Evolutionary conservation across 139 green algal genomes (phyloP).

Genomic region (Yamagishiella unicocca): DNA sequence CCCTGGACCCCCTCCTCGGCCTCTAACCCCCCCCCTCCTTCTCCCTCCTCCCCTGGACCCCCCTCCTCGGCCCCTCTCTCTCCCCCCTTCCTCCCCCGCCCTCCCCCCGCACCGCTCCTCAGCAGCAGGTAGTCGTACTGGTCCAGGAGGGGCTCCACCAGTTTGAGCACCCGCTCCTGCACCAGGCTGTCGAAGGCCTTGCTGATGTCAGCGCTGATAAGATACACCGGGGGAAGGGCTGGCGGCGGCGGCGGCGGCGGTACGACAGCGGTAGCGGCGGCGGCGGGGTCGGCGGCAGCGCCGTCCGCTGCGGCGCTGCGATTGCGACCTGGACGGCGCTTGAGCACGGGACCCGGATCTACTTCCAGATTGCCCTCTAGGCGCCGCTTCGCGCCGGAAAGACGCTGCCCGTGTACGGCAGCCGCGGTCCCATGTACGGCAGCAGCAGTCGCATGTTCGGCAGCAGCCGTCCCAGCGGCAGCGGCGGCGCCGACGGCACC

Average conservation of each 20-base stretch:
- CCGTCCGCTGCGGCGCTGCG: background rate
- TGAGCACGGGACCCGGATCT: no score
- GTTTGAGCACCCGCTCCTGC: conserved; percentile 60
- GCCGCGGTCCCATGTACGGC: no score
- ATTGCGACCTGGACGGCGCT: background rate
- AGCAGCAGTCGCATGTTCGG: no score
- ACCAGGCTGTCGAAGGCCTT: conserved; percentile 86
- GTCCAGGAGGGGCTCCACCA: conserved; percentile 70
- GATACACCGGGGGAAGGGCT: conserved; percentile 57
- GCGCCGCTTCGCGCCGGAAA: no score
- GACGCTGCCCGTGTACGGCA: no score
- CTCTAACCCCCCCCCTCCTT: no score
- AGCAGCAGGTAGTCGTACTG: conserved; percentile 65
- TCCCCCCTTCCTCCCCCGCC: background rate
- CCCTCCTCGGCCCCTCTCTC: background rate
- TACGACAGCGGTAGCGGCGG: background rate
- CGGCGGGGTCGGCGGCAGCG: no score
- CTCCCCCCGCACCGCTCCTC: background rate
- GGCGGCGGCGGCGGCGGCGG: background rate
- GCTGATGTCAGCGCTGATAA: conserved; percentile 83
- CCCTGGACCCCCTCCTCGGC: no score
- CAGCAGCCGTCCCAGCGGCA: no score
- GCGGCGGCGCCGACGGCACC: no score
- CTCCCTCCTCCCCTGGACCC: no score
- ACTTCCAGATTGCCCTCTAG: no score